Percentiles rank a stretch among this genome's conserved stretches.
Evolutionary conservation across 176 grass and related monocot species (phyloP).

Genomic region (Dendrocalamus sinicus): DNA sequence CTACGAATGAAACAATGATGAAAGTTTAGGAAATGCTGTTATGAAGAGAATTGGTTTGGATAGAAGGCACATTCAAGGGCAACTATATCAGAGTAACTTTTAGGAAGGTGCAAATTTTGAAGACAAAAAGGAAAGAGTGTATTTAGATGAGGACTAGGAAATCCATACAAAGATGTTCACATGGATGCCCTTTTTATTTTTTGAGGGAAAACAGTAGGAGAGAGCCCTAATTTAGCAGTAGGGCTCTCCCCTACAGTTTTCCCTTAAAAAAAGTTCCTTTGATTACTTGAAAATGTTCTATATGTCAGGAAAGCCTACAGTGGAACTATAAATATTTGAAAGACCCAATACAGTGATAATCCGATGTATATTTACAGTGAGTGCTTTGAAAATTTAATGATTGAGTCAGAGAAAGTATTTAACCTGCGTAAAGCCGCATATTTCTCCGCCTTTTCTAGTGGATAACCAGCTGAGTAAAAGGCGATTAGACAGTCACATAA

Average conservation of each 20-base stretch:
- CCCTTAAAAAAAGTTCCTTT: neutral
- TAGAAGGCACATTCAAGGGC: neutral
- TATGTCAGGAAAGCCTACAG: neutral
- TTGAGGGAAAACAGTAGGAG: no score
- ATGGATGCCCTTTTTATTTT: no score
- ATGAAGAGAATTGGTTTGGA: neutral
- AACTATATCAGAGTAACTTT: constrained; percentile 20
- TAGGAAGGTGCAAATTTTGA: constrained; percentile 15
- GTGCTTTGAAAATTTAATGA: constrained; percentile 6
- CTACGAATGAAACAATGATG: constrained; percentile 14
- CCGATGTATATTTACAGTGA: constrained; percentile 1
- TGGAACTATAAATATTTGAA: neutral
- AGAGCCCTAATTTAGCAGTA: no score
- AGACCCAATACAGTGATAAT: neutral
- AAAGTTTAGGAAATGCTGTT: neutral
- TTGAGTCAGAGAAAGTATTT: constrained; percentile 32
- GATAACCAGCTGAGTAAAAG: constrained; percentile 92
- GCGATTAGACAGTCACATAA: constrained; percentile 92
- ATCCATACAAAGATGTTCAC: constrained; percentile 28
- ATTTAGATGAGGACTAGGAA: constrained; percentile 2
- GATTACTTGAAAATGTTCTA: constrained; percentile 17
- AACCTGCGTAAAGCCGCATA: constrained; percentile 83
- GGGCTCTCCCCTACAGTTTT: no score
- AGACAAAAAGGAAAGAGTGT: constrained; percentile 15
- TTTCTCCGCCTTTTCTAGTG: constrained; percentile 81